A percentile compares a stretch with the other conserved stretches of the same genome.
These are phyloP conservation scores for Sporodiniella umbellata DNA, from an alignment of 371 early-diverging fungal genomes.

Conservation along the genomic window DNA sequence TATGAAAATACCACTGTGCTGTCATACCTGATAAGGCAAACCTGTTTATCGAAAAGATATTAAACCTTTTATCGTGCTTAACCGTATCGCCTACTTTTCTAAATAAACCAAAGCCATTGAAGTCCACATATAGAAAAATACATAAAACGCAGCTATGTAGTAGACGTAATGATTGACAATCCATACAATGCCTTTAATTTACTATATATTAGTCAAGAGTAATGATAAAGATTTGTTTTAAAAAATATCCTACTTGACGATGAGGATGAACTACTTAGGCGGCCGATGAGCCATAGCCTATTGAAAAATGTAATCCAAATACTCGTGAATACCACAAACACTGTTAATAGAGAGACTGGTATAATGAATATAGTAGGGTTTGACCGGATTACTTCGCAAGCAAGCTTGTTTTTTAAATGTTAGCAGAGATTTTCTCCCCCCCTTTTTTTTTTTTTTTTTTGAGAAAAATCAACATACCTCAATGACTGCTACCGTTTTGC, in stretches of 20 bases:
- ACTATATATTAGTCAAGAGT: too few relatives aligned
- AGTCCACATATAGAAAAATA: slow-evolving; percentile 76
- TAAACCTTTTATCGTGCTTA: background rate
- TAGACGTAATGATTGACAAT: slow-evolving; percentile 53
- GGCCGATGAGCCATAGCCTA: slow-evolving; percentile 65
- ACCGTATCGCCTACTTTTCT: slow-evolving; percentile 65
- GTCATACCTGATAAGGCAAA: slow-evolving; percentile 67
- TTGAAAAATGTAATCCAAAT: slow-evolving; percentile 69
- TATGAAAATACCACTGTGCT: slow-evolving; percentile 77
- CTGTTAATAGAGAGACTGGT: slow-evolving; percentile 50
- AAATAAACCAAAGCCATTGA: slow-evolving; percentile 65
- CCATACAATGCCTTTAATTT: slow-evolving; percentile 42
- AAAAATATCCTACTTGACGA: slow-evolving; percentile 8
- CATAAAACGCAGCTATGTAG: slow-evolving; percentile 50
- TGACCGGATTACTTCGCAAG: slow-evolving; percentile 68
- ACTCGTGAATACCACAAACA: slow-evolving; percentile 57
- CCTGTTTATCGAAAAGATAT: slow-evolving; percentile 18
- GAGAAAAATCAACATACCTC: too few relatives aligned
- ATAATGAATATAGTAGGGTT: slow-evolving; percentile 69
- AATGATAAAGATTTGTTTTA: background rate
- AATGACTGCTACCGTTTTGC: slow-evolving; percentile 58
- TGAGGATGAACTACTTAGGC: slow-evolving; percentile 21
- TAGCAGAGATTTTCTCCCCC: background rate
- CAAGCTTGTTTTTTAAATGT: slow-evolving; percentile 43
- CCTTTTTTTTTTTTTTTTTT: background rate